Conservation (phyloP, 2,329 filamentous ascomycete species). For the Trichoderma brevicompactum region DNA sequence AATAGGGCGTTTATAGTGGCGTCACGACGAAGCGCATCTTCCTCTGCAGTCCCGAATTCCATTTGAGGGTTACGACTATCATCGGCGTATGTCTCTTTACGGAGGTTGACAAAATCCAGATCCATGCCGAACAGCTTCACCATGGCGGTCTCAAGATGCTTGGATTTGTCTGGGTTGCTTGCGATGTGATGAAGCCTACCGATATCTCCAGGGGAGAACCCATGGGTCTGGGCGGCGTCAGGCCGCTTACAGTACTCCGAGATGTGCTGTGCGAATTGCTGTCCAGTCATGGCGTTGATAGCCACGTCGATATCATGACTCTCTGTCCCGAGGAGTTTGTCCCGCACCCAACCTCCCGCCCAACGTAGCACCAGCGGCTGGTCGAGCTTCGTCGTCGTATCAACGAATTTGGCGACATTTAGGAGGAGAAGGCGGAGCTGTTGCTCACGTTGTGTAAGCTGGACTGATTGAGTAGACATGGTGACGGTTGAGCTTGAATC, state of each 20-base stretch:
- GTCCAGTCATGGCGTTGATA: constrained; percentile 84
- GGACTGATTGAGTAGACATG: constrained; percentile 42
- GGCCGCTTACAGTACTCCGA: constrained; percentile 68
- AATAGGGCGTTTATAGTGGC: constrained; percentile 95
- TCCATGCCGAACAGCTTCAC: constrained; percentile 84
- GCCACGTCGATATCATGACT: constrained; percentile 85
- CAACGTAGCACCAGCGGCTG: constrained; percentile 71
- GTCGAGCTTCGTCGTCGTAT: constrained; percentile 51
- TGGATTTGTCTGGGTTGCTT: constrained; percentile 93
- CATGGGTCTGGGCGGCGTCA: constrained; percentile 65
- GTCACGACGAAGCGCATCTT: constrained; percentile 88
- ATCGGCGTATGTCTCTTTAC: constrained; percentile 89
- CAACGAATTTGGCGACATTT: constrained; percentile 72
- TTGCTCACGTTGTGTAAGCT: constrained; percentile 71
- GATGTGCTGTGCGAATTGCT: constrained; percentile 71
- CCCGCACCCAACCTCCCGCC: constrained; percentile 86
- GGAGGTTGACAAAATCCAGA: constrained; percentile 90
- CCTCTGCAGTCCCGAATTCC: constrained; percentile 89
- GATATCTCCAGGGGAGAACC: constrained; percentile 61
- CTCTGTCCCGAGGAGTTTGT: constrained; percentile 73
- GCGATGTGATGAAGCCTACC: constrained; percentile 85
- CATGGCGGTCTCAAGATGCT: constrained; percentile 91
- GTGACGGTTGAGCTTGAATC: constrained; percentile 29
- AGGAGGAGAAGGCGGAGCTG: constrained; percentile 77
- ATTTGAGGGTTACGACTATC: constrained; percentile 88